Evolutionary conservation across 2,329 filamentous ascomycete genomes (phyloP).

Genomic region (Juglanconis sp.): DNA sequence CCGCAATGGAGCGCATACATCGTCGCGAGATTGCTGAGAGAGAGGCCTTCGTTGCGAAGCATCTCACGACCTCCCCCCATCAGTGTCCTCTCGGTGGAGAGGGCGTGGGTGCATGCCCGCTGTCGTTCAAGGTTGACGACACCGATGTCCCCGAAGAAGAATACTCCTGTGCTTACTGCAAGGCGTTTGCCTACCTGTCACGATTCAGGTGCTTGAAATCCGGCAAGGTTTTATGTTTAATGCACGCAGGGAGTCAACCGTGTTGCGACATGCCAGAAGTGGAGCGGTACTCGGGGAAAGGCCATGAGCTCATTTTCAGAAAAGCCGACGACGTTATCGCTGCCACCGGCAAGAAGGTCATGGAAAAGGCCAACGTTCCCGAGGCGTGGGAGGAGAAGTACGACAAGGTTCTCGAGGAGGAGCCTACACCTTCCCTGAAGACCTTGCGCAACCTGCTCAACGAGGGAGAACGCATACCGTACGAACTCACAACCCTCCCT

Average conservation of each 20-base stretch:
- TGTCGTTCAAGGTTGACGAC: slow-evolving; percentile 65
- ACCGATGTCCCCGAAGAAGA: slow-evolving; percentile 83
- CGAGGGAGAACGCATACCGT: slow-evolving; percentile 95
- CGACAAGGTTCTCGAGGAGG: slow-evolving; percentile 77
- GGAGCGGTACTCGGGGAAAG: slow-evolving; percentile 64
- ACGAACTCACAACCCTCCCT: slow-evolving; percentile 77
- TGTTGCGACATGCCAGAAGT: slow-evolving; percentile 71
- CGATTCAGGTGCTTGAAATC: slow-evolving; percentile 81
- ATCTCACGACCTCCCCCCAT: slow-evolving; percentile 54
- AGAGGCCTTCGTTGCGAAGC: slow-evolving; percentile 63
- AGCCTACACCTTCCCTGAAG: slow-evolving; percentile 81
- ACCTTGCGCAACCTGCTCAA: slow-evolving; percentile 76
- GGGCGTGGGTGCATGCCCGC: slow-evolving; percentile 50
- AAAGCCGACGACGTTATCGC: slow-evolving; percentile 70
- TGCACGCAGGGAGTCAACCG: slow-evolving; percentile 74
- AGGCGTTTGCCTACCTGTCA: slow-evolving; percentile 86
- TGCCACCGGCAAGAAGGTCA: slow-evolving; percentile 67
- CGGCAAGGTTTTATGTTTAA: slow-evolving; percentile 77
- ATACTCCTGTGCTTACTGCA: slow-evolving; percentile 88
- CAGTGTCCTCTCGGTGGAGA: slow-evolving; percentile 49
- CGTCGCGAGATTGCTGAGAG: slow-evolving; percentile 70
- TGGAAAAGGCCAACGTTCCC: slow-evolving; percentile 81
- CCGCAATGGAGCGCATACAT: slow-evolving; percentile 76
- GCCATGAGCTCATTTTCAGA: slow-evolving; percentile 75
- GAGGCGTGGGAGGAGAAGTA: slow-evolving; percentile 91